A percentile compares a stretch with the other conserved stretches of the same genome.
These are phyloP conservation scores for Quercus berberidifolia DNA, from an alignment of 306 rosid species.

Conservation along the genomic window DNA sequence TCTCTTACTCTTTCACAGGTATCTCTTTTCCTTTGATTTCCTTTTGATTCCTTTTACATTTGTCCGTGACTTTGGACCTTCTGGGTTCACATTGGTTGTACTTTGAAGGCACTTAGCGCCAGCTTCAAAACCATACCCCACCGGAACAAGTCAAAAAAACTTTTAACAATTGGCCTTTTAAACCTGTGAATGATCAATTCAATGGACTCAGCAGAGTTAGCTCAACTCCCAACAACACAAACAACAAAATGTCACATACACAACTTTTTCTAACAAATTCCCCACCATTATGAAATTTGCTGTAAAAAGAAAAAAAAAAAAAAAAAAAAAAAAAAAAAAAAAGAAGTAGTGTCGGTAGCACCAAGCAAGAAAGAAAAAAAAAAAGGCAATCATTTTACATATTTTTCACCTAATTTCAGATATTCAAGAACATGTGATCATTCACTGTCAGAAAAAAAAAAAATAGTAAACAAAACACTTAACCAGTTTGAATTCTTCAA, in stretches of 20 bases:
- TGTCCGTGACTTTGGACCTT: conserved; percentile 16
- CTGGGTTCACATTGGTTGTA: conserved; percentile 1
- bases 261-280: too few relatives aligned
- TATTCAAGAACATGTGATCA: too few relatives aligned
- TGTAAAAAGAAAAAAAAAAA: too few relatives aligned
- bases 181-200: conserved; percentile 27
- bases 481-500: neutral
- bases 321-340: too few relatives aligned
- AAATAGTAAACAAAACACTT: neutral
- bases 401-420: too few relatives aligned
- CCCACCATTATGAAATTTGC: too few relatives aligned
- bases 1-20: neutral
- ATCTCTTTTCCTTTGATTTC: neutral
- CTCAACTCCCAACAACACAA: conserved; percentile 10
- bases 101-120: conserved; percentile 28
- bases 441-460: too few relatives aligned
- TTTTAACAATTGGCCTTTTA: neutral
- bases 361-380: too few relatives aligned
- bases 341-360: too few relatives aligned
- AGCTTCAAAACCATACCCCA: conserved; percentile 35
- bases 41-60: conserved; percentile 3
- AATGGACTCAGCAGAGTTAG: conserved; percentile 3
- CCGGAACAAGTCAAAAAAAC: conserved; percentile 7
- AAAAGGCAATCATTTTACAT: too few relatives aligned
- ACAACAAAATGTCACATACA: too few relatives aligned